Conservation (phyloP, 1,284 basidiomycete species). For the Ustanciosporium gigantosporum region DNA sequence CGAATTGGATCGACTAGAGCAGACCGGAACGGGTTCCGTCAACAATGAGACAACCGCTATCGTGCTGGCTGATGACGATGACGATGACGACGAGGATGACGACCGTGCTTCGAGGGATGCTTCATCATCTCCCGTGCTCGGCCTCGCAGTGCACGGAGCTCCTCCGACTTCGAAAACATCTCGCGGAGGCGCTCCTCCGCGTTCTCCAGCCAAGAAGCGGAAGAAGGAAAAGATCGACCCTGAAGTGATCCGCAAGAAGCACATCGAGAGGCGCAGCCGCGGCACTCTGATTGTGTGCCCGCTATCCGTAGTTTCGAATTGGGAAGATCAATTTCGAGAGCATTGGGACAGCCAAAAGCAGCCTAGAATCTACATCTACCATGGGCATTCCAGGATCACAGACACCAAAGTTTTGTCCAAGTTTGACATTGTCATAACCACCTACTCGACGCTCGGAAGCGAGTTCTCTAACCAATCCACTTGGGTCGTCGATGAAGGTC, state of each 20-base stretch:
- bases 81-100: slow-evolving; percentile 7
- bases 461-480: slow-evolving; percentile 84
- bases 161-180: slow-evolving; percentile 10
- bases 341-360: slow-evolving; percentile 65
- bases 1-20: slow-evolving; percentile 1
- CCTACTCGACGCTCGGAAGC: slow-evolving; percentile 90
- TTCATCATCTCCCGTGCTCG: slow-evolving; percentile 8
- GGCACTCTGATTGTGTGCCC: slow-evolving; percentile 97
- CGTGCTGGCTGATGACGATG: slow-evolving; percentile 1
- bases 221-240: slow-evolving; percentile 68
- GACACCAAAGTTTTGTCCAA: slow-evolving; percentile 83
- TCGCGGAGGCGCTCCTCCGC: not conserved
- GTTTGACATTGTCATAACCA: slow-evolving; percentile 96
- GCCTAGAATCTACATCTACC: slow-evolving; percentile 84
- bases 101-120: slow-evolving; percentile 1
- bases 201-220: slow-evolving; percentile 62
- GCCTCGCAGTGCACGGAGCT: slow-evolving; percentile 24
- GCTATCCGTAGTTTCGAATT: slow-evolving; percentile 92
- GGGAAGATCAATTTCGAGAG: slow-evolving; percentile 97
- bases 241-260: slow-evolving; percentile 35
- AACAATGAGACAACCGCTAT: not conserved
- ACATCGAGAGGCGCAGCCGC: slow-evolving; percentile 67
- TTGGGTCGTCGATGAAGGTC: slow-evolving; percentile 36
- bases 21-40: not conserved
- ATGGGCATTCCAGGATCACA: slow-evolving; percentile 83